A percentile compares a stretch with the other conserved stretches of the same genome.
These are phyloP conservation scores for Medicago lupulina DNA, from an alignment of 306 rosid genomes.

Conservation along the genomic window DNA sequence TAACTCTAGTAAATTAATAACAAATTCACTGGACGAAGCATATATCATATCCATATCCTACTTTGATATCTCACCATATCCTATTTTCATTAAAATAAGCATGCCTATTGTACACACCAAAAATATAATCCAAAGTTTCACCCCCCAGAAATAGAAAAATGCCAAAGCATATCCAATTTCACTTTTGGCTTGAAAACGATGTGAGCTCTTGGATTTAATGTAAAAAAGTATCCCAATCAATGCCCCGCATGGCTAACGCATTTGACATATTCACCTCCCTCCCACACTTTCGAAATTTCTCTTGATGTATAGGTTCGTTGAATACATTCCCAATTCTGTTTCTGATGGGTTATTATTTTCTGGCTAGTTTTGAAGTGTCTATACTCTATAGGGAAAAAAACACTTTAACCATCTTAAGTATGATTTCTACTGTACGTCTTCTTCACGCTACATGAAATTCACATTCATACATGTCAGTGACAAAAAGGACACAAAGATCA, in stretches of 20 bases:
- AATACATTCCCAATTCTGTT: slow-evolving; percentile 28
- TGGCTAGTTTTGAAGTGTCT: slow-evolving; percentile 11
- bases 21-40: slow-evolving; percentile 41
- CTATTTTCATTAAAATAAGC: slow-evolving; percentile 44
- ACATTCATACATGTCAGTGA: not conserved
- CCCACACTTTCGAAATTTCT: slow-evolving; percentile 27
- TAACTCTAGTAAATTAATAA: not conserved
- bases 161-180: slow-evolving; percentile 24
- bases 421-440: not conserved
- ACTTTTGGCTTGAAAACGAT: slow-evolving; percentile 50
- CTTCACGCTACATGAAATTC: slow-evolving; percentile 7
- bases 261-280: slow-evolving; percentile 37
- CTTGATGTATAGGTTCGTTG: slow-evolving; percentile 41
- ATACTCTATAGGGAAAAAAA: not conserved
- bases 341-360: not conserved
- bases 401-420: slow-evolving; percentile 43
- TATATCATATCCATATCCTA: not conserved
- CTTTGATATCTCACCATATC: slow-evolving; percentile 38
- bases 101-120: slow-evolving; percentile 23
- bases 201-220: slow-evolving; percentile 10
- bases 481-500: not conserved
- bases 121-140: slow-evolving; percentile 30
- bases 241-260: slow-evolving; percentile 40
- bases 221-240: slow-evolving; percentile 5
- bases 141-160: slow-evolving; percentile 33